phyloP scores from a whole-genome alignment of 805 yeast genomes.

The Candida namnaoensis region DNA sequence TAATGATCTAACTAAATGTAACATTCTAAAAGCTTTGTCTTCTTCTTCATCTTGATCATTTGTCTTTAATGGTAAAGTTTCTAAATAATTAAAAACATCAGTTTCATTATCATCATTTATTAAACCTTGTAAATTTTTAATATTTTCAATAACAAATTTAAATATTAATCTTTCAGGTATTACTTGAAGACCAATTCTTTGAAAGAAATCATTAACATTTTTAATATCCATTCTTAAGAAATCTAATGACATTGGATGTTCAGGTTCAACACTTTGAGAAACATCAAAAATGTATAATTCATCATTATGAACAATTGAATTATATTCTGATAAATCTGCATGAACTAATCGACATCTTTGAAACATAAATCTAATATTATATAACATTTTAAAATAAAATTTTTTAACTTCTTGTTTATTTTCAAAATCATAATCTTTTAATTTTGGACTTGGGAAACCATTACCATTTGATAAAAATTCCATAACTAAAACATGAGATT shows the following conservation, averaged over 20 bases:
- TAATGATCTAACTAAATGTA: slow-evolving; percentile 70
- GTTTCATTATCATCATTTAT: slow-evolving; percentile 27
- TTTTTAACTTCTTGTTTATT: slow-evolving; percentile 56
- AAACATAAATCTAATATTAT: slow-evolving; percentile 80
- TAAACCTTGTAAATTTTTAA: slow-evolving; percentile 26
- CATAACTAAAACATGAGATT: slow-evolving; percentile 91
- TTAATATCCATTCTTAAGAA: slow-evolving; percentile 96
- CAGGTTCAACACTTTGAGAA: slow-evolving; percentile 96
- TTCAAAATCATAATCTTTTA: slow-evolving; percentile 73
- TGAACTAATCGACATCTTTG: slow-evolving; percentile 87
- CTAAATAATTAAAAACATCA: slow-evolving; percentile 32
- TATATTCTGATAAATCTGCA: slow-evolving; percentile 95
- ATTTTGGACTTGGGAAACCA: slow-evolving; percentile 87
- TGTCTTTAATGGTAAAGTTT: slow-evolving; percentile 45
- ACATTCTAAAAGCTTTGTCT: slow-evolving; percentile 82
- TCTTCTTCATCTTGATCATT: slow-evolving; percentile 50
- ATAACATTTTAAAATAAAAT: slow-evolving; percentile 70
- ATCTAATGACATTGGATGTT: slow-evolving; percentile 94
- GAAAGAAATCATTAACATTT: slow-evolving; percentile 85
- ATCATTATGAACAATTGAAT: slow-evolving; percentile 75
- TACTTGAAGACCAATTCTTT: slow-evolving; percentile 61
- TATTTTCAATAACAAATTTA: slow-evolving; percentile 57
- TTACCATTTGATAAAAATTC: slow-evolving; percentile 63
- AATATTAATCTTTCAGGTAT: slow-evolving; percentile 79
- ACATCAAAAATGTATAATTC: slow-evolving; percentile 88